Evolutionary conservation across 2,329 filamentous ascomycete genomes (phyloP), one percentile per base, ranked within the genome.

Genomic region (Macroventuria anomochaeta): DNA sequence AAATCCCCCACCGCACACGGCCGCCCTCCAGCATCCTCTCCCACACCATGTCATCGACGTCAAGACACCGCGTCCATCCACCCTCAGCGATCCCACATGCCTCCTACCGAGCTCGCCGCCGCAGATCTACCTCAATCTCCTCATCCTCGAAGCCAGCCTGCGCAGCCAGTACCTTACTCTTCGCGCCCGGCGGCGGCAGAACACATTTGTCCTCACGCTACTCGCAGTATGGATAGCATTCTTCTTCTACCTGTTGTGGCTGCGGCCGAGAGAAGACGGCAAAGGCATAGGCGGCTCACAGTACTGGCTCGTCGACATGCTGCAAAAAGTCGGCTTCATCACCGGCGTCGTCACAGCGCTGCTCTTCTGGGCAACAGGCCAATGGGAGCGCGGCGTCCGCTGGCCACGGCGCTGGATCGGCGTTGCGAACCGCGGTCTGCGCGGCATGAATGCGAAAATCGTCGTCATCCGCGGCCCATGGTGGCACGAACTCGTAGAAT

Each of bases 71-170:
- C 77, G 54, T 13, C 62, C 53, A 28, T 73, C 79, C 60, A 62
- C 64, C 67, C 73, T 79, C 52, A 75, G 77, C 52, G 91, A 96
- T 72, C 91, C 91, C 23, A 84, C 93, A 58, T 88, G 87, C 65
- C 86, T 88, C 57, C 86, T 93, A 13, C 93, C 93, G n/a, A 93
- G 90, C 70, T 91, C 91, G 13, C 93, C 93, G 38, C 91, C 91
- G 48, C 95, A 96, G 81, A 97, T 99, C 71, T 99, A 99, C 78
- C 87, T 99, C 68, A 99, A 99, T 76, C 88, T 99, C 20, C 85
- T 99, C 54, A 96, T 99, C 67, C 90, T 99, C 75, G 95, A 99
- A 75, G 92, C 91, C 41, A 96, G 92, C 5, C 81, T 99, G 29
- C 91, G 95, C 61, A 88, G 91, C 20, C 95, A 99, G 69, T 97